These are phyloP conservation scores for Fusarium denticulatum DNA, from an alignment of 2,329 filamentous ascomycete genomes.

Conservation along the genomic window DNA sequence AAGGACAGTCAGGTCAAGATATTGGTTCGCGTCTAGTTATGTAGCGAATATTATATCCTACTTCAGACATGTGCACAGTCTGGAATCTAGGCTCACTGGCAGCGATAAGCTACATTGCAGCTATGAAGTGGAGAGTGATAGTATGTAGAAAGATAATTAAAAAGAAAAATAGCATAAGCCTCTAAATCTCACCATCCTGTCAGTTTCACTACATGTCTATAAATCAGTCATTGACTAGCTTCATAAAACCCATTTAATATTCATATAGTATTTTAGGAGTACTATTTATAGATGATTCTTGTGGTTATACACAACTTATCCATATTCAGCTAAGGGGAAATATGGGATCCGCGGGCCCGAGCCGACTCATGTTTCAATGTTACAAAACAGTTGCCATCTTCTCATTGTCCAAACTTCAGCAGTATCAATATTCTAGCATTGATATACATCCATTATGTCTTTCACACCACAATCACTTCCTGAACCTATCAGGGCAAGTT, in stretches of 20 bases:
- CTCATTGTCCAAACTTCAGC: too few species aligned
- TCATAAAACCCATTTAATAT: too few species aligned
- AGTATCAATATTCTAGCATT: too few species aligned
- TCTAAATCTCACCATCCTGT: rapidly evolving
- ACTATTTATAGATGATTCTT: too few species aligned
- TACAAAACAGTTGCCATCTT: too few species aligned
- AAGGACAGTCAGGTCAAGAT: background rate
- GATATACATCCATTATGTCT: background rate
- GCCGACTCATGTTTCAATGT: background rate
- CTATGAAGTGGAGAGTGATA: background rate
- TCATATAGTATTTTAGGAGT: too few species aligned
- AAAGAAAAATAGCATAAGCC: background rate
- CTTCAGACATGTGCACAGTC: background rate
- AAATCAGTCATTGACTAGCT: rapidly evolving
- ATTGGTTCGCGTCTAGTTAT: background rate
- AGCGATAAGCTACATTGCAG: background rate
- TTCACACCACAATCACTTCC: conserved; percentile 3
- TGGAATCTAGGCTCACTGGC: rapidly evolving
- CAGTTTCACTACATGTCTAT: rapidly evolving
- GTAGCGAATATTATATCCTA: rapidly evolving
- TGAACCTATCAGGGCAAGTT: background rate
- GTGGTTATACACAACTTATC: too few species aligned
- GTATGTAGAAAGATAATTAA: rapidly evolving
- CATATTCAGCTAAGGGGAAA: background rate
- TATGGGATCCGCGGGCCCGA: background rate